Percentiles rank a stretch among this genome's conserved stretches.
Evolutionary conservation across 495 filamentous ascomycete genomes (phyloP).

Genomic region (Aspergillus avenaceus): DNA sequence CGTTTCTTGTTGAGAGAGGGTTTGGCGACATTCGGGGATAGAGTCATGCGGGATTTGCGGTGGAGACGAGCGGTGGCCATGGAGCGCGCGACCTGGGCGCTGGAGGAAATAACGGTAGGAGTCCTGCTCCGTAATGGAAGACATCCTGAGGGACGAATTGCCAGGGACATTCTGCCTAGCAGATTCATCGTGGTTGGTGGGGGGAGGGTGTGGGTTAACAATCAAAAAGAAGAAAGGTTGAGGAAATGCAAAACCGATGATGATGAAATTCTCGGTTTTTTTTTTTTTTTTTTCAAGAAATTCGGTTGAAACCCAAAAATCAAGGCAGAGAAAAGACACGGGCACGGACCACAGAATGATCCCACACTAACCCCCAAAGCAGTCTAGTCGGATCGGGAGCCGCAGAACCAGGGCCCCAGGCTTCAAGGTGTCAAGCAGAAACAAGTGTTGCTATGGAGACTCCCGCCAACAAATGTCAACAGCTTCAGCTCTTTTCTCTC

Average conservation of each 20-base stretch:
- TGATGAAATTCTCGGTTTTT: neutral
- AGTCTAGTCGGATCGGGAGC: constrained; percentile 29
- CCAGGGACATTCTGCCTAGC: constrained; percentile 30
- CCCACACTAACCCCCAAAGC: constrained; percentile 16
- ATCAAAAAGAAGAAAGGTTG: constrained; percentile 7
- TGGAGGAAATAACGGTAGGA: constrained; percentile 11
- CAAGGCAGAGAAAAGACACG: constrained; percentile 14
- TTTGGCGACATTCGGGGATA: constrained; percentile 69
- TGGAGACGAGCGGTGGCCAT: constrained; percentile 37
- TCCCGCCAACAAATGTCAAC: constrained; percentile 33
- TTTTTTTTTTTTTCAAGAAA: neutral
- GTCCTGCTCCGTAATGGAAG: constrained; percentile 36
- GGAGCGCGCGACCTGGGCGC: constrained; percentile 31
- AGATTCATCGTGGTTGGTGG: constrained; percentile 12
- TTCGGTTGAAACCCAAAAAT: neutral
- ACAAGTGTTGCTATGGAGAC: constrained; percentile 35
- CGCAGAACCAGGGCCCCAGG: constrained; percentile 18
- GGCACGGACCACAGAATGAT: constrained; percentile 19
- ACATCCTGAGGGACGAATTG: constrained; percentile 32
- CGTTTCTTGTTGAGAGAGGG: constrained; percentile 40
- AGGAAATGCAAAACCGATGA: neutral
- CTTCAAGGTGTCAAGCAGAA: constrained; percentile 13
- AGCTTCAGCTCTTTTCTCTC: constrained; percentile 4
- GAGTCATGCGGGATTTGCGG: constrained; percentile 64
- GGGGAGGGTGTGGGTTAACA: neutral